Evolutionary conservation across 495 filamentous ascomycete species (phyloP), one percentile per base, ranked within the genome.

Genomic region (Halenospora varia): DNA sequence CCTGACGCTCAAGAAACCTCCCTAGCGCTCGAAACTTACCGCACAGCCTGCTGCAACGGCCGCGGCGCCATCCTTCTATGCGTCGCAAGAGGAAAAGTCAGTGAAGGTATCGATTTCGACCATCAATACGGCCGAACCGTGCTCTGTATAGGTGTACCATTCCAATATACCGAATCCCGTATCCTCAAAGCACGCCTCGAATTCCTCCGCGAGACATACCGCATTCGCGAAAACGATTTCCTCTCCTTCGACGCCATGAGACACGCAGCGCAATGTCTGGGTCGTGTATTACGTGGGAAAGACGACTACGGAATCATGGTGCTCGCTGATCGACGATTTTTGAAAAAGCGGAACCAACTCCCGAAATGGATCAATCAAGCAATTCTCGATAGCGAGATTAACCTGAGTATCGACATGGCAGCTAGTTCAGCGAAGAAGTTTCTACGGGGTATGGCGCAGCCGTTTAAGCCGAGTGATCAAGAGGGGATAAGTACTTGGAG

Each of bases 301-400:
- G 94, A 97, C 68, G 94, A 99, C 69, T 99, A 99, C 73, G 95
- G 95, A 2, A 87, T 97, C 70, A 99, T 99, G 94, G 92, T 99
- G 11, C 74, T 99, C 17, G 95, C 95, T 15, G 95, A 99, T 70
- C 81, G 88, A 10, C 82, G 95, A 6, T 99, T 97, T 73, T 82
- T 87, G 68, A 88, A 89, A 74, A 97, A 97, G 72, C 81, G 93
- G 24, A 77, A 66, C 11, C 95, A 99, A 72, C 77, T 99, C 49
- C 95, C 95, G 1, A 96, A 96, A 68, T 99, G 95, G 95, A 99
- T 99, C 70, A 88, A 87, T 63, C 88, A 94, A 66, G 91, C 88
- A 0, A 75, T 99, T 66, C 68, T 88, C 18, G 92, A 96, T 17
- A 83, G 83, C 45, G 90, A 96, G 60, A 83, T 85, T 2, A 93